phyloP scores from a whole-genome alignment of 2,329 filamentous ascomycete species.

The Aureobasidium pullulans region DNA sequence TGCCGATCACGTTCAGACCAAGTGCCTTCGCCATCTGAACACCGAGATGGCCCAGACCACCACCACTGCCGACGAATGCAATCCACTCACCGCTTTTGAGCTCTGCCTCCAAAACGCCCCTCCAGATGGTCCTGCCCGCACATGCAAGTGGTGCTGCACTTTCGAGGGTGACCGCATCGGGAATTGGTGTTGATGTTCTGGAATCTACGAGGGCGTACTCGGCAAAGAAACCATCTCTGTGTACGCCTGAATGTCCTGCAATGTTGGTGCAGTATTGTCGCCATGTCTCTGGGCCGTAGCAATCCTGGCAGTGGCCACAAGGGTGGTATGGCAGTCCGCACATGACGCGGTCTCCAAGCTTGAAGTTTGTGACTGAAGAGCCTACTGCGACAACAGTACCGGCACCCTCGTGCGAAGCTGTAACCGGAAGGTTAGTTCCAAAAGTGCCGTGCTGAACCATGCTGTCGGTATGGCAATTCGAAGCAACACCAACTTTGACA shows the following conservation, averaged over 20 bases:
- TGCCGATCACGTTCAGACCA: slow-evolving; percentile 46
- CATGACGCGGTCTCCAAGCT: slow-evolving; percentile 49
- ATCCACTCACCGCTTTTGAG: slow-evolving; percentile 35
- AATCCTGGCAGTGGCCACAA: slow-evolving; percentile 49
- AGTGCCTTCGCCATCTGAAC: slow-evolving; percentile 44
- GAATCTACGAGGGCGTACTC: slow-evolving; percentile 49
- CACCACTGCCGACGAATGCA: slow-evolving; percentile 30
- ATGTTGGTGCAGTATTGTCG: slow-evolving; percentile 46
- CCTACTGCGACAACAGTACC: slow-evolving; percentile 48
- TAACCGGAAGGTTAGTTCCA: slow-evolving; percentile 42
- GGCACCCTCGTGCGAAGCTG: slow-evolving; percentile 50
- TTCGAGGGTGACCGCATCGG: slow-evolving; percentile 42
- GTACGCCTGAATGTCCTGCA: slow-evolving; percentile 43
- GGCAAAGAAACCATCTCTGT: slow-evolving; percentile 48
- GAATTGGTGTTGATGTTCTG: slow-evolving; percentile 39
- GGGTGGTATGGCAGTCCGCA: slow-evolving; percentile 46
- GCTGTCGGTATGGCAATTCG: slow-evolving; percentile 55
- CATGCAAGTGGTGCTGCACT: slow-evolving; percentile 52
- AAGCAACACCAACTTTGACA: slow-evolving; percentile 52
- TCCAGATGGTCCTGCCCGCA: slow-evolving; percentile 46
- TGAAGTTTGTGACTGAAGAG: slow-evolving; percentile 33
- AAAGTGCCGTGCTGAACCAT: slow-evolving; percentile 49
- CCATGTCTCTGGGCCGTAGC: slow-evolving; percentile 41
- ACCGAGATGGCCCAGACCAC: slow-evolving; percentile 48
- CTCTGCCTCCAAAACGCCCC: slow-evolving; percentile 37